Evolutionary conservation across 352 stramenopile species (phyloP).

Genomic region (Plasmopara muralis): DNA sequence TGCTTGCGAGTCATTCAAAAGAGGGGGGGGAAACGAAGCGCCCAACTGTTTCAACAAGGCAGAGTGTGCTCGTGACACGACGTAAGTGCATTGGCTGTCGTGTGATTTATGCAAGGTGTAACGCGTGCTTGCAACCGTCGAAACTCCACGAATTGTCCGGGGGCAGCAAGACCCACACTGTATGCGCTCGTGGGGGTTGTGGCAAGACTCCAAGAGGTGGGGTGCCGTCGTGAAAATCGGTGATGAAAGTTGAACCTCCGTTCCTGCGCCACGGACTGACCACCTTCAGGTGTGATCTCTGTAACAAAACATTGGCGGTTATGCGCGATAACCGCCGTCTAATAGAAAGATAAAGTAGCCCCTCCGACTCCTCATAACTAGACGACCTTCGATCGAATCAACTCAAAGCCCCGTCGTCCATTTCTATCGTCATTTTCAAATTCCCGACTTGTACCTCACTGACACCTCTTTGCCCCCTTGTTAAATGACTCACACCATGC

Average conservation of each 20-base stretch:
- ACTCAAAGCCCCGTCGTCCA: neutral
- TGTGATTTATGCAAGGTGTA: conserved; percentile 5
- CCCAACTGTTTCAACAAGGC: conserved; percentile 14
- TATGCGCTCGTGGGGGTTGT: too few species aligned
- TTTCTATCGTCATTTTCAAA: neutral
- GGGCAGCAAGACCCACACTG: too few species aligned
- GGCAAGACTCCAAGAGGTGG: too few species aligned
- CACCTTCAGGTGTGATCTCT: neutral
- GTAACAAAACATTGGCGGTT: conserved; percentile 18
- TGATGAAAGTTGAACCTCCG: neutral
- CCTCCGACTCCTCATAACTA: neutral
- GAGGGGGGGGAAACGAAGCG: too few species aligned
- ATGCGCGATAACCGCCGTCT: conserved; percentile 11
- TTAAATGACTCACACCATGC: conserved; percentile 11
- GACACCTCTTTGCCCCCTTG: neutral
- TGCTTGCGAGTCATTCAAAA: conserved; percentile 2
- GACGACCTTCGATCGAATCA: neutral
- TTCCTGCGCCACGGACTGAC: neutral
- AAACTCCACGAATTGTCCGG: neutral
- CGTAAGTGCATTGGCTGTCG: conserved; percentile 2
- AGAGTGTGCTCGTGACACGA: neutral
- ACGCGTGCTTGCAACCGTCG: conserved; percentile 1
- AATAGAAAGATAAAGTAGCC: conserved; percentile 18
- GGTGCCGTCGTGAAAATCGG: neutral
- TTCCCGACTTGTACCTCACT: neutral